phyloP scores from a whole-genome alignment of 352 stramenopile species.

The Phytopythium ostracodes region DNA sequence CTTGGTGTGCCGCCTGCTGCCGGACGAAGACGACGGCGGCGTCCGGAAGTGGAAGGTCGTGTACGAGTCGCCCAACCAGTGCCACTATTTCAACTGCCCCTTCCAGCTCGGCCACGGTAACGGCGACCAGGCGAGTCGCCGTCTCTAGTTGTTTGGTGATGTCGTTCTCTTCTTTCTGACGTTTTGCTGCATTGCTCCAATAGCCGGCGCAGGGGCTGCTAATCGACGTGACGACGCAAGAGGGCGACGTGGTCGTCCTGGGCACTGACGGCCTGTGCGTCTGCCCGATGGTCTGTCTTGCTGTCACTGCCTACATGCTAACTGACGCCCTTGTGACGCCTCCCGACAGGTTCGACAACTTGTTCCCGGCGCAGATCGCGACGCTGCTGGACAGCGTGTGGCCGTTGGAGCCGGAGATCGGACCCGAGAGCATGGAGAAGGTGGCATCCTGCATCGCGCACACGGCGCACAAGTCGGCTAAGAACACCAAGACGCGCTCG shows the following conservation, averaged over 20 bases:
- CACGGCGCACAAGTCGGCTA: slow-evolving; percentile 75
- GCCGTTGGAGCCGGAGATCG: slow-evolving; percentile 40
- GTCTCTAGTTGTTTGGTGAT: not conserved
- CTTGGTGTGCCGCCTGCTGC: slow-evolving; percentile 77
- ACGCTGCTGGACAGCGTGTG: slow-evolving; percentile 62
- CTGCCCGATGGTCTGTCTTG: too few relatives aligned
- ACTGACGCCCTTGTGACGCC: not conserved
- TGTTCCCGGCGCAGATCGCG: slow-evolving; percentile 87
- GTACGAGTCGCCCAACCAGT: slow-evolving; percentile 89
- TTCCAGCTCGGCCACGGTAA: slow-evolving; percentile 90
- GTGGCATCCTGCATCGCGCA: slow-evolving; percentile 75
- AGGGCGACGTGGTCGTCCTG: slow-evolving; percentile 91
- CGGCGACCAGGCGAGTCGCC: slow-evolving; percentile 75
- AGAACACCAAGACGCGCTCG: slow-evolving; percentile 63
- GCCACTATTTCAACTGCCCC: slow-evolving; percentile 97
- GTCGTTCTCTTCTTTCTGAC: slow-evolving; percentile 1
- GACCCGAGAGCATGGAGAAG: slow-evolving; percentile 67
- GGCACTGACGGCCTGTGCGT: slow-evolving; percentile 92
- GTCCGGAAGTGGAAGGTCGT: slow-evolving; percentile 70
- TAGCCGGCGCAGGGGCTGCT: slow-evolving; percentile 88
- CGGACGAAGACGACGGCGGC: slow-evolving; percentile 12
- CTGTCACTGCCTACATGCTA: not conserved
- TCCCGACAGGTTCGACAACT: slow-evolving; percentile 90
- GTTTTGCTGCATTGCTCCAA: slow-evolving; percentile 4
- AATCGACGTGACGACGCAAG: slow-evolving; percentile 77